Base-by-base conservation (phyloP, 1,284 basidiomycete genomes). In the Sporisorium reilianum region DNA sequence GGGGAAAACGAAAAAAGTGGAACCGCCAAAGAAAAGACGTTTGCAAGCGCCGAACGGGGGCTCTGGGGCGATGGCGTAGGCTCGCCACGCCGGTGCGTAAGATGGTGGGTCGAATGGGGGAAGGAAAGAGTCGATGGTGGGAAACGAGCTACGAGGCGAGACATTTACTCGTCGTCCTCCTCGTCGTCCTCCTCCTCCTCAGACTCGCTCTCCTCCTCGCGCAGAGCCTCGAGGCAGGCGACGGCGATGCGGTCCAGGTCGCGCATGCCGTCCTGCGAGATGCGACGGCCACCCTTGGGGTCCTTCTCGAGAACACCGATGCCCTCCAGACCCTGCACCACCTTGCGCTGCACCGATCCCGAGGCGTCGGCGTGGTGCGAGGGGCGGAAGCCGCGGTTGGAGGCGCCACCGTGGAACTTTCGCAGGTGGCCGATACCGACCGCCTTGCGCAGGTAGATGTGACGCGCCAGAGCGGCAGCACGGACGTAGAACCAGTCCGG, bases 401-500 rank as follows among this genome's bases (percentile, higher is more conserved):
- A 94, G 85, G 94, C 91, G 80, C 94, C 93, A 87, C 96, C 96
- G 88, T 99, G 95, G 62, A 98, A 92, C 90, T 98, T 99, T 87
- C 90, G 90, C 64, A 99, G 90, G 54, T 94, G 93, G 84, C 96
- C 96, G 77, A 98, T 91, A 86, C 96, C 96, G 83, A 98, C 95
- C 86, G 95, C 92, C 89, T 98, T 98, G 87, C 96, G 94, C 86
- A 99, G 92, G 90, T 99, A 99, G 88, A 99, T 95, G 91, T 99
- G 96, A 85, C 97, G 92, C 86, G 97, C 96, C 79, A 99, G 88
- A 75, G 96, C 94, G 95, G 95, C 95, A 87, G 95, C 93, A 83
- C 96, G 94, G 85, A 97, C 89, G 88, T 99, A 99, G 90, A 91
- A 99, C 96, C 96, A 99, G 88, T 99, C 97, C 56, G 94, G 93